These are phyloP conservation scores for Lichtheimia hyalospora DNA, from an alignment of 371 early-diverging fungal species.

Conservation along the genomic window DNA sequence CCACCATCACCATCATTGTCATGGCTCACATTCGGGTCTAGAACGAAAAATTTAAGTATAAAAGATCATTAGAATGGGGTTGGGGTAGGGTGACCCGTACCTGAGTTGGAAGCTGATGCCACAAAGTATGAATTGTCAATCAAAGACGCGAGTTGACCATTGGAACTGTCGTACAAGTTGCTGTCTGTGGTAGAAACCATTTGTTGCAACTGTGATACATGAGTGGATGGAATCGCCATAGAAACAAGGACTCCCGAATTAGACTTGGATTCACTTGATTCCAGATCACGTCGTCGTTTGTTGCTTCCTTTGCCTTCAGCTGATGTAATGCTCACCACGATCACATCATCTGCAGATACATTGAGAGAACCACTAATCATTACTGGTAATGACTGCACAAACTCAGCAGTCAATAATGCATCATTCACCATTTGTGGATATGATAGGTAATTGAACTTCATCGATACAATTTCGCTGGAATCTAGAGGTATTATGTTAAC, in stretches of 20 bases:
- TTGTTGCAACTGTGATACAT: slow-evolving; percentile 19
- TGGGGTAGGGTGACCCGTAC: too few relatives aligned
- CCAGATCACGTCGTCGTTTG: slow-evolving; percentile 11
- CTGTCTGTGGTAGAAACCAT: slow-evolving; percentile 25
- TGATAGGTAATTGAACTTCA: slow-evolving; percentile 46
- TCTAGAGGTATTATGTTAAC: slow-evolving; percentile 7
- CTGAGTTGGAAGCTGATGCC: slow-evolving; percentile 5
- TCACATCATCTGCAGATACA: slow-evolving; percentile 38
- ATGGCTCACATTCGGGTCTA: not conserved
- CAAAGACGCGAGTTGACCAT: slow-evolving; percentile 40
- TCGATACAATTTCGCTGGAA: slow-evolving; percentile 28
- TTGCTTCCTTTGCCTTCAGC: slow-evolving; percentile 8
- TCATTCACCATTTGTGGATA: slow-evolving; percentile 46
- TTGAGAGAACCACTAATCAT: slow-evolving; percentile 27
- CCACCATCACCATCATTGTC: not conserved
- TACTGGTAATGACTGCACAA: slow-evolving; percentile 41
- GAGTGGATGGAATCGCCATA: slow-evolving; percentile 32
- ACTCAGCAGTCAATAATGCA: slow-evolving; percentile 44
- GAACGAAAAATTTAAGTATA: too few relatives aligned
- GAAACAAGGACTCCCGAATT: slow-evolving; percentile 37
- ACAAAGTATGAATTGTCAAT: slow-evolving; percentile 36
- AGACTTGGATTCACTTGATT: slow-evolving; percentile 1
- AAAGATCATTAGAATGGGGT: too few relatives aligned
- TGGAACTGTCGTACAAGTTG: slow-evolving; percentile 29
- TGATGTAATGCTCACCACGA: slow-evolving; percentile 46